Conservation (phyloP, 345 rosid genomes). For the Lepidium aucheri region DNA sequence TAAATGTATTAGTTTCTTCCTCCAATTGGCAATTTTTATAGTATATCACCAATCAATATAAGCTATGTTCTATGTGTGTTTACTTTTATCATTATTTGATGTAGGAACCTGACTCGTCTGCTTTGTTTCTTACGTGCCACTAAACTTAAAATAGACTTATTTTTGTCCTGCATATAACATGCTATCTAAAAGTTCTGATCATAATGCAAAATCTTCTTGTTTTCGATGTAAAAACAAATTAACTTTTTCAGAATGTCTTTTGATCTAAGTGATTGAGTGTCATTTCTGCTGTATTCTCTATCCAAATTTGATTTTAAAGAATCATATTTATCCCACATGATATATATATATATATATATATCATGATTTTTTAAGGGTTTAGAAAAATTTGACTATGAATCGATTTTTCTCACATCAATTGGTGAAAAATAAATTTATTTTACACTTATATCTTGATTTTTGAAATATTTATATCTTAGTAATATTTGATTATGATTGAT, state of each 20-base stretch:
- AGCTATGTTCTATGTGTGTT: neutral
- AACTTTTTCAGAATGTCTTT: too few species aligned
- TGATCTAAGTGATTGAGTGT: too few species aligned
- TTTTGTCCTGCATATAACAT: neutral
- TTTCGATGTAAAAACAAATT: too few species aligned
- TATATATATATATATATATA: too few species aligned
- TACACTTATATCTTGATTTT: neutral
- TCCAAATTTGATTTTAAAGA: too few species aligned
- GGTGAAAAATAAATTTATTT: too few species aligned
- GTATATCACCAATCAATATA: neutral
- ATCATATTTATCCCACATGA: too few species aligned
- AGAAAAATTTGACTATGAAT: too few species aligned
- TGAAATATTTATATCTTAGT: neutral
- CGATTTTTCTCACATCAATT: too few species aligned
- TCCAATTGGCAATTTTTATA: neutral
- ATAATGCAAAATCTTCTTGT: neutral
- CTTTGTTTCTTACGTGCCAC: constrained; percentile 5
- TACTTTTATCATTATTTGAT: neutral
- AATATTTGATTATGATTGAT: neutral
- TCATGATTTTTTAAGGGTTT: too few species aligned
- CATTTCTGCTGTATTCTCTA: too few species aligned
- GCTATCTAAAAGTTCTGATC: neutral
- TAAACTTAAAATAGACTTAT: constrained; percentile 6
- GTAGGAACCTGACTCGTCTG: constrained; percentile 20
- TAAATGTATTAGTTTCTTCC: neutral